Conservation (phyloP, 2,329 filamentous ascomycete species). For the Monosporascus sp. region DNA sequence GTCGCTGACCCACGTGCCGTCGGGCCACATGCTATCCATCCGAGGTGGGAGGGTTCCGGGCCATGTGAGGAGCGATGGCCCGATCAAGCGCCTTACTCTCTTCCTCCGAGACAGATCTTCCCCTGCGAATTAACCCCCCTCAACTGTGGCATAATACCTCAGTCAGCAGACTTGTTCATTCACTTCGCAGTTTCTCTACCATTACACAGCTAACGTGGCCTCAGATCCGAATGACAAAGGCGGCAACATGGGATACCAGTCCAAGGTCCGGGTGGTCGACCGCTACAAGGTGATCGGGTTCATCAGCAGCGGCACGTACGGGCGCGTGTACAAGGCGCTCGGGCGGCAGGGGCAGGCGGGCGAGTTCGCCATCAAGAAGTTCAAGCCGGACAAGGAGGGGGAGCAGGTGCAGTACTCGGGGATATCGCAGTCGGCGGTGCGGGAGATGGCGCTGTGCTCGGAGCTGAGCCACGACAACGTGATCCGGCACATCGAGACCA, state of each 20-base stretch:
- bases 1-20: not conserved
- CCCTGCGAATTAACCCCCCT: conserved; percentile 8
- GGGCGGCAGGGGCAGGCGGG: conserved; percentile 67
- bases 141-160: conserved; percentile 4
- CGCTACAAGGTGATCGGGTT: conserved; percentile 96
- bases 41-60: not conserved
- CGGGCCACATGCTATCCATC: not conserved
- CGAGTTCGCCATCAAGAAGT: conserved; percentile 98
- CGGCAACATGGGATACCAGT: conserved; percentile 46
- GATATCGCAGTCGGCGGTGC: conserved; percentile 93
- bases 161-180: conserved; percentile 1
- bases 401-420: conserved; percentile 93
- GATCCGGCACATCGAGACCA: conserved; percentile 88
- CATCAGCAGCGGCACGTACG: conserved; percentile 97
- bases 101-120: conserved; percentile 8
- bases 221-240: conserved; percentile 51
- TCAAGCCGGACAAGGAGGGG: conserved; percentile 98
- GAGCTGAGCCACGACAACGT: conserved; percentile 87
- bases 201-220: conserved; percentile 28
- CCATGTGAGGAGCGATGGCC: not conserved
- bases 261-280: conserved; percentile 84
- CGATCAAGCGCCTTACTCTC: conserved; percentile 5
- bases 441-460: conserved; percentile 95
- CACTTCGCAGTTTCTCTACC: conserved; percentile 16
- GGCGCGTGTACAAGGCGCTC: conserved; percentile 92